Evolutionary conservation across 106 monocot species (phyloP).

Genomic region (Narthecium ossifragum): DNA sequence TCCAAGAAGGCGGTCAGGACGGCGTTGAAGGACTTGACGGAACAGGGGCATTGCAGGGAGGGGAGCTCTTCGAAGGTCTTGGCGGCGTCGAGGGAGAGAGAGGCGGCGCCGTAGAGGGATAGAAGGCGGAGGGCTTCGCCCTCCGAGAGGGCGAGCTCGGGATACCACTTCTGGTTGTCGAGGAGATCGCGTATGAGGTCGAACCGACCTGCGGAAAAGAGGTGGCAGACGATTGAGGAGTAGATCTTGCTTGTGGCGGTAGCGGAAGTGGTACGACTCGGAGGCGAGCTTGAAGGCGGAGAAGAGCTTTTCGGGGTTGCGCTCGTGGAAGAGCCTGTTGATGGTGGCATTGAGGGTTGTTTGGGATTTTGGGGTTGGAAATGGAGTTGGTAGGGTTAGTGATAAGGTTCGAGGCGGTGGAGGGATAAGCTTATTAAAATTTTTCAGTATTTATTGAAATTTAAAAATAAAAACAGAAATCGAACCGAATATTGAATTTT

Average conservation of each 20-base stretch:
- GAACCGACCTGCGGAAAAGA: conserved; percentile 26
- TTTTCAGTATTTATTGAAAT: no score
- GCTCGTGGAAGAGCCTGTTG: conserved; percentile 30
- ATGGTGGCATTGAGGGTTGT: conserved; percentile 10
- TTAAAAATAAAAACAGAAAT: no score
- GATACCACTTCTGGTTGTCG: background rate
- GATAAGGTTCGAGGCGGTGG: background rate
- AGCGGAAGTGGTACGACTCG: conserved; percentile 31
- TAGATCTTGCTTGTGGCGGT: conserved; percentile 31
- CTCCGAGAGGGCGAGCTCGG: no score
- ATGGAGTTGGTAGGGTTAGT: no score
- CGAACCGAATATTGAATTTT: no score
- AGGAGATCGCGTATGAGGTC: conserved; percentile 8
- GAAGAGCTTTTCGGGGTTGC: conserved; percentile 32
- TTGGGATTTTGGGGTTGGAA: conserved; percentile 4
- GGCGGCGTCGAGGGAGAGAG: conserved; percentile 29
- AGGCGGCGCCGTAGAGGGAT: conserved; percentile 42
- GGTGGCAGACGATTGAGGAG: conserved; percentile 35
- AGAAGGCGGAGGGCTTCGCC: no score
- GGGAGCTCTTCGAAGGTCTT: no score
- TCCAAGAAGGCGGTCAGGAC: no score
- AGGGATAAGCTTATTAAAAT: no score
- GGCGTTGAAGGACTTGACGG: no score
- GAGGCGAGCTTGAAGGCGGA: conserved; percentile 21
- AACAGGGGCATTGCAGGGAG: no score